Evolutionary conservation across 495 filamentous ascomycete genomes (phyloP).

Genomic region (Lasiosphaeria miniovina): DNA sequence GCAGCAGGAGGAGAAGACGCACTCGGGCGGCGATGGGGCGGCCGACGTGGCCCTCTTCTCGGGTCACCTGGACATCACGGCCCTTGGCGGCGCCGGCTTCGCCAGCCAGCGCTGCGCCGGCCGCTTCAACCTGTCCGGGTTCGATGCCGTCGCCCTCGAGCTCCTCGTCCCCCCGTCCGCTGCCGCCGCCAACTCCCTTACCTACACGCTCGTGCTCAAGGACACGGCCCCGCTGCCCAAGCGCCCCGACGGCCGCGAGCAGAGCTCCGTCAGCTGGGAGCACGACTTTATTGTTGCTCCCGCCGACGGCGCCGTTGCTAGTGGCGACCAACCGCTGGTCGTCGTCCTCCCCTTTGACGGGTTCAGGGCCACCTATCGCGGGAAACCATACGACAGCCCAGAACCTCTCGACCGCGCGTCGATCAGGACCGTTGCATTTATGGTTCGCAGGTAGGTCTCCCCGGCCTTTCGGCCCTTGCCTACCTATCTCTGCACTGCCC

Average conservation of each 20-base stretch:
- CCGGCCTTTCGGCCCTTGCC: background rate
- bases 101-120: conserved; percentile 70
- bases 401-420: conserved; percentile 51
- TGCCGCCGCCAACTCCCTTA: conserved; percentile 41
- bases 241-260: conserved; percentile 58
- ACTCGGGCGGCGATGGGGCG: background rate
- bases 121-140: conserved; percentile 47
- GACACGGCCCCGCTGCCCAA: conserved; percentile 57
- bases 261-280: conserved; percentile 58
- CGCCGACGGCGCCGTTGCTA: conserved; percentile 3
- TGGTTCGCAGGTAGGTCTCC: conserved; percentile 66
- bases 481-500: background rate
- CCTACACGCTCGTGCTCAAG: conserved; percentile 71
- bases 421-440: conserved; percentile 66
- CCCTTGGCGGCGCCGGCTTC: conserved; percentile 79
- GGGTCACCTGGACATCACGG: conserved; percentile 68
- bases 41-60: conserved; percentile 48
- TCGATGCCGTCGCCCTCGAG: conserved; percentile 47
- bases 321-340: conserved; percentile 10
- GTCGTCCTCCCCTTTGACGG: conserved; percentile 57
- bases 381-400: conserved; percentile 57
- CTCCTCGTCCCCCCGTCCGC: conserved; percentile 16
- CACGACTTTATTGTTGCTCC: conserved; percentile 42
- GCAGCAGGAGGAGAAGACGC: background rate
- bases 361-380: conserved; percentile 70